A percentile compares a stretch with the other conserved stretches of the same genome.
phyloP scores from a whole-genome alignment of 2,329 filamentous ascomycete species.

The Amphichorda felina region DNA sequence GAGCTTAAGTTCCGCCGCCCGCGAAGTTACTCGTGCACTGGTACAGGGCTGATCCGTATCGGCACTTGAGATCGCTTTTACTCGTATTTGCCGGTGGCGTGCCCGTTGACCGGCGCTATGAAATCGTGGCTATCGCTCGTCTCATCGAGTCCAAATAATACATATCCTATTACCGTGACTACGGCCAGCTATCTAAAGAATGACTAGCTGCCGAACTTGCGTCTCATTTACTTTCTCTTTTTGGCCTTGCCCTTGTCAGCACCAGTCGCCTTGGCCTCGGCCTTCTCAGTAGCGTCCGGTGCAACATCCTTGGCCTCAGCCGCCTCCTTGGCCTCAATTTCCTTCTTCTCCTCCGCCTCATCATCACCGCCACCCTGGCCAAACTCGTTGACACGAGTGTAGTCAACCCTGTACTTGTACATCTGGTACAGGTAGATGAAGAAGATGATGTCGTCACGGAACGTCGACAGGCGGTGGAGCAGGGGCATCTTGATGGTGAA shows the following conservation, averaged over 20 bases:
- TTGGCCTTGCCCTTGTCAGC: conserved; percentile 32
- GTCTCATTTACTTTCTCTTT: conserved; percentile 23
- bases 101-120: no score
- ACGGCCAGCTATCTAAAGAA: no score
- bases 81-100: no score
- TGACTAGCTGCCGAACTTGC: no score
- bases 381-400: conserved; percentile 90
- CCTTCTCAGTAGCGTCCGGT: conserved; percentile 16
- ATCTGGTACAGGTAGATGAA: conserved; percentile 95
- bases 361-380: conserved; percentile 96
- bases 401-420: conserved; percentile 87
- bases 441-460: conserved; percentile 95
- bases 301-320: conserved; percentile 13
- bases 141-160: no score
- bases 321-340: conserved; percentile 22
- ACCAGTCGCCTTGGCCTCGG: conserved; percentile 33
- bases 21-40: no score
- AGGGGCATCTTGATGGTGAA: conserved; percentile 99
- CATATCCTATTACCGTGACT: no score
- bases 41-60: no score
- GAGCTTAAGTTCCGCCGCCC: no score
- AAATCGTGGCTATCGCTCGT: no score
- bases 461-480: conserved; percentile 80
- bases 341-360: conserved; percentile 31
- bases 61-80: no score